A percentile compares a stretch with the other conserved stretches of the same genome.
phyloP scores from a whole-genome alignment of 768 basidiomycete genomes.

The Tylopilus vinaceipallidus region DNA sequence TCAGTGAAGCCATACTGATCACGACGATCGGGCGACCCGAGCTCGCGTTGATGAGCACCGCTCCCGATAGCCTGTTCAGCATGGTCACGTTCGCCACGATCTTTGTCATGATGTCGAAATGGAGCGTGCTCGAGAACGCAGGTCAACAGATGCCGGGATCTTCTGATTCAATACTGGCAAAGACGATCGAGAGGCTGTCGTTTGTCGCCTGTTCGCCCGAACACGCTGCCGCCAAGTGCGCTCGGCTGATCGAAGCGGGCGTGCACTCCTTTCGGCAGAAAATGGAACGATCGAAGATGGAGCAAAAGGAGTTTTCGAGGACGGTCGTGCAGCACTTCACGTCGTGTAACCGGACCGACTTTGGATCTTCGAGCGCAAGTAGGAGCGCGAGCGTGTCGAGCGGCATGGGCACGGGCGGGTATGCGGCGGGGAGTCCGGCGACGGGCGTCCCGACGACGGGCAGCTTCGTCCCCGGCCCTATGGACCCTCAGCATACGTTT shows the following conservation, averaged over 20 bases:
- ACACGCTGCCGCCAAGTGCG: slow-evolving; percentile 40
- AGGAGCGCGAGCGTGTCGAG: slow-evolving; percentile 17
- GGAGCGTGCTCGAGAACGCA: slow-evolving; percentile 36
- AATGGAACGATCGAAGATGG: slow-evolving; percentile 23
- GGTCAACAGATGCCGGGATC: slow-evolving; percentile 36
- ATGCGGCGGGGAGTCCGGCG: slow-evolving; percentile 7
- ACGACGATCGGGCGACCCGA: slow-evolving; percentile 35
- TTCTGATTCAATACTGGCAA: slow-evolving; percentile 37
- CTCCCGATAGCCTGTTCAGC: slow-evolving; percentile 41
- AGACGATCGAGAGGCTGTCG: slow-evolving; percentile 34
- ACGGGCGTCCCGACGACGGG: background rate
- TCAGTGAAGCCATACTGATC: slow-evolving; percentile 39
- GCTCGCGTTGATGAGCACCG: slow-evolving; percentile 35
- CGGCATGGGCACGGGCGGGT: slow-evolving; percentile 16
- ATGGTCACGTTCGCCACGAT: slow-evolving; percentile 45
- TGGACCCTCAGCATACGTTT: slow-evolving; percentile 21
- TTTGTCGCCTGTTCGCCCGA: slow-evolving; percentile 37
- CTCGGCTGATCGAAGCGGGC: slow-evolving; percentile 39
- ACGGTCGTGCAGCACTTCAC: slow-evolving; percentile 24
- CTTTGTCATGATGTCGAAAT: slow-evolving; percentile 43
- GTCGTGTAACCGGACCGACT: slow-evolving; percentile 13
- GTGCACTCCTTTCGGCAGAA: slow-evolving; percentile 31
- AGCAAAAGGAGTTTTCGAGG: slow-evolving; percentile 18
- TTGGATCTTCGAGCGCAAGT: slow-evolving; percentile 16
- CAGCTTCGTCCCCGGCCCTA: background rate